Base-by-base conservation (phyloP, 2,329 filamentous ascomycete species). In the Akanthomyces uredinophilus region DNA sequence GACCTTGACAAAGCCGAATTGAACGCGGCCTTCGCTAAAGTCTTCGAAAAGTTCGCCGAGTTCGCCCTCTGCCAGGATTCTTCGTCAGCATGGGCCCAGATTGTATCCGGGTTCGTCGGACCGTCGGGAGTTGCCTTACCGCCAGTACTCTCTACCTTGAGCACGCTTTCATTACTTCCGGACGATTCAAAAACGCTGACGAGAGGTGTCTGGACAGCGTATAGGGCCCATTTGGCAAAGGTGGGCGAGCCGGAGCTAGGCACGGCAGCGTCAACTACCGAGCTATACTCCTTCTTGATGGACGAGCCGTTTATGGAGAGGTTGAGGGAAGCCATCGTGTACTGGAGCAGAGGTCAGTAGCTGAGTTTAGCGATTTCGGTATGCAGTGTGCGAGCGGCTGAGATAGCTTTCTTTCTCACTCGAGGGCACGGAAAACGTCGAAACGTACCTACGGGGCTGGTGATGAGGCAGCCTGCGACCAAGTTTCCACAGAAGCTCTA, bases 1-100 rank as follows among this genome's bases (percentile, higher is more conserved):
- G 79, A 99, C 89, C 78, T 96, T 97, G 70, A 95, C 88, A 71
- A 96, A 98, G 32, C 92, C 95, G 77, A 97, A 99, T 77, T 99
- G 95, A 68, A 99, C 90, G 70, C 92, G 89, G 60, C 95, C 95
- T 75, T 99, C 95, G 68, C 89, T 98, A 77, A 99, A 96, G 66
- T 99, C 95, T 68, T 99, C 95, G 69, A 96, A 85, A 63, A 99
- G 82, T 67, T 97, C 92, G 62, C 87, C 80, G 65, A 99, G 81
- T 76, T 99, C 94, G 65, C 95, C 95, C 78, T 97, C 93, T 95
- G 72, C 37, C 46, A 50, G 27, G 49, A 20, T 20, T 1, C 50
- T 60, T 39, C 60, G 60, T 39, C 46, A 61, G 64, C 70, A 65
- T 71, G 69, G 56, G 58, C 58, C 18, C 53, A 43, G 37, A 50